Conservation (phyloP, 345 rosid species). For the Salix brachista region DNA sequence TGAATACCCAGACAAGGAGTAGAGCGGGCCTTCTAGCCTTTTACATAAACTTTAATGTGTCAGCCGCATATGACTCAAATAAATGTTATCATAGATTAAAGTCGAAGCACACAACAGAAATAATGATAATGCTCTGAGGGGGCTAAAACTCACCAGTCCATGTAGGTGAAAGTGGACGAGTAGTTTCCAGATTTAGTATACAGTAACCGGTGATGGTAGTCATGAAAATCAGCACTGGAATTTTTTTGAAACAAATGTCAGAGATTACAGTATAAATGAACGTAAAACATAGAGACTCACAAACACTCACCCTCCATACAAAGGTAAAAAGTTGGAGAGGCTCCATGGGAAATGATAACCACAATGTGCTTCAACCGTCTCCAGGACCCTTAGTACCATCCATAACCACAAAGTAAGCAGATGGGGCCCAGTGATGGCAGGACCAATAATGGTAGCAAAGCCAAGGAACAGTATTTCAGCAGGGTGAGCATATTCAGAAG, state of each 20-base stretch:
- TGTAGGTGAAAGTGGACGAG: conserved; percentile 84
- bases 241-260: conserved; percentile 2
- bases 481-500: conserved; percentile 97
- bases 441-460: conserved; percentile 90
- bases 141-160: conserved; percentile 77
- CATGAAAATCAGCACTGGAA: conserved; percentile 95
- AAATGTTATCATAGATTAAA: background rate
- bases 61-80: background rate
- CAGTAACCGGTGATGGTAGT: conserved; percentile 91
- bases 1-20: conserved; percentile 4
- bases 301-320: conserved; percentile 88
- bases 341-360: conserved; percentile 99
- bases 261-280: conserved; percentile 4
- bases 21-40: background rate
- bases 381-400: conserved; percentile 87
- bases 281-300: background rate
- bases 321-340: conserved; percentile 78
- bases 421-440: conserved; percentile 97
- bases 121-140: background rate
- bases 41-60: background rate
- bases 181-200: conserved; percentile 98
- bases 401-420: conserved; percentile 86
- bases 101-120: background rate
- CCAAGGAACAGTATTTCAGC: conserved; percentile 94
- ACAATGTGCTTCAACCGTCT: conserved; percentile 98